These are phyloP conservation scores for Tetracladium maxilliforme DNA, from an alignment of 2,329 filamentous ascomycete genomes.

Conservation along the genomic window DNA sequence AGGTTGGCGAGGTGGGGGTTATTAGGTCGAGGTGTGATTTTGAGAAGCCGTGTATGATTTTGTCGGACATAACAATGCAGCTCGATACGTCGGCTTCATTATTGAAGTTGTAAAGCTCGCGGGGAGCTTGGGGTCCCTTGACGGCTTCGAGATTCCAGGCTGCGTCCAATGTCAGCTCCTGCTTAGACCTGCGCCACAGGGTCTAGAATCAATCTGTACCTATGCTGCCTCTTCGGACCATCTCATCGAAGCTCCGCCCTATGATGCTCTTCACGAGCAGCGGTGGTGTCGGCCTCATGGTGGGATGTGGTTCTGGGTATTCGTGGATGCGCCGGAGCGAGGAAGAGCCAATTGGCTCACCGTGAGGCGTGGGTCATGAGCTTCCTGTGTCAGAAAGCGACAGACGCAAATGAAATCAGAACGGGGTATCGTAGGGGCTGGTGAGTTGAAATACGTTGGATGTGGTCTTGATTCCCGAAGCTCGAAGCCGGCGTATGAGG, in stretches of 20 bases:
- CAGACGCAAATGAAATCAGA: no score
- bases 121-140: conserved; percentile 47
- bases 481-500: no score
- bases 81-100: conserved; percentile 26
- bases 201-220: no score
- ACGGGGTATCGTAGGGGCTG: no score
- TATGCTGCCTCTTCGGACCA: no score
- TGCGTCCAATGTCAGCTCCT: conserved; percentile 17
- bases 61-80: conserved; percentile 74
- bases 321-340: no score
- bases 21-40: conserved; percentile 52
- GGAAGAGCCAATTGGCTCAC: no score
- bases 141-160: conserved; percentile 57
- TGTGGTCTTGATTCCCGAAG: no score
- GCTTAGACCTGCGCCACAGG: conserved; percentile 40
- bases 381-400: no score
- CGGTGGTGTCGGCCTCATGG: conserved; percentile 31
- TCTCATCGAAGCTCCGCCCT: conserved; percentile 44
- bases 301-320: no score
- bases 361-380: no score
- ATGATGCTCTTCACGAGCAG: conserved; percentile 36
- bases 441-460: no score
- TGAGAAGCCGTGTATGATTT: conserved; percentile 77
- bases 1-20: conserved; percentile 5
- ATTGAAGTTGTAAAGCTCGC: conserved; percentile 50